Evolutionary conservation across 2,329 filamentous ascomycete species (phyloP).

Genomic region (Penicillium sp.): DNA sequence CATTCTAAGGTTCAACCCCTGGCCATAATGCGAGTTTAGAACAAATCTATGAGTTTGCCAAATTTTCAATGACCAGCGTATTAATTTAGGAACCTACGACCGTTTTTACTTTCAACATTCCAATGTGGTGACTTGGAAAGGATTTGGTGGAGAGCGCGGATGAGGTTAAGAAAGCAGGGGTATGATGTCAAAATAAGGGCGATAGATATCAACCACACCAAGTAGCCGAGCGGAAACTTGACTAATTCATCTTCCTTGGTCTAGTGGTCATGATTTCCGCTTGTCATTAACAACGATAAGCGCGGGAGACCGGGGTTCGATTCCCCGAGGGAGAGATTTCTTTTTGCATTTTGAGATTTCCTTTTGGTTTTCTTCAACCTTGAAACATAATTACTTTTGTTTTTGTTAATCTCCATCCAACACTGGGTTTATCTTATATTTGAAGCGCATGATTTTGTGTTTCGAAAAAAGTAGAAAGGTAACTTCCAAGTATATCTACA

Average conservation of each 20-base stretch:
- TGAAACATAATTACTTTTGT: too few species aligned
- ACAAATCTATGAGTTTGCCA: too few species aligned
- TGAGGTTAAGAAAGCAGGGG: background rate
- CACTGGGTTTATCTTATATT: too few species aligned
- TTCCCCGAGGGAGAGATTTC: constrained; percentile 38
- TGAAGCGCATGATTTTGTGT: background rate
- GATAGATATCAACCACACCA: constrained; percentile 18
- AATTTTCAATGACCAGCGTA: too few species aligned
- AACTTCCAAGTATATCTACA: background rate
- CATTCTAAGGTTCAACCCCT: too few species aligned
- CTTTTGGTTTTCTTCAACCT: background rate
- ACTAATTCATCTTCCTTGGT: constrained; percentile 31
- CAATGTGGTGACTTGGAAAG: too few species aligned
- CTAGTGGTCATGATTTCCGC: constrained; percentile 45
- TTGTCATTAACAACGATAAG: constrained; percentile 35
- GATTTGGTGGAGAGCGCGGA: background rate
- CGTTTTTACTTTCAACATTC: too few species aligned
- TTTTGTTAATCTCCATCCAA: too few species aligned
- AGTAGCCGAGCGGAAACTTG: constrained; percentile 28
- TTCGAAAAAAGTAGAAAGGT: background rate
- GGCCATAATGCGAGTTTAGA: too few species aligned
- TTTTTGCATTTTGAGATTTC: background rate
- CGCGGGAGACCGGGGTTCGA: constrained; percentile 42
- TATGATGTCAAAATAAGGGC: background rate
- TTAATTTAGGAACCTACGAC: too few species aligned